Percentiles rank a stretch among this genome's conserved stretches.
These are phyloP conservation scores for Penicillium cataractarum DNA, from an alignment of 495 filamentous ascomycete species.

Conservation along the genomic window DNA sequence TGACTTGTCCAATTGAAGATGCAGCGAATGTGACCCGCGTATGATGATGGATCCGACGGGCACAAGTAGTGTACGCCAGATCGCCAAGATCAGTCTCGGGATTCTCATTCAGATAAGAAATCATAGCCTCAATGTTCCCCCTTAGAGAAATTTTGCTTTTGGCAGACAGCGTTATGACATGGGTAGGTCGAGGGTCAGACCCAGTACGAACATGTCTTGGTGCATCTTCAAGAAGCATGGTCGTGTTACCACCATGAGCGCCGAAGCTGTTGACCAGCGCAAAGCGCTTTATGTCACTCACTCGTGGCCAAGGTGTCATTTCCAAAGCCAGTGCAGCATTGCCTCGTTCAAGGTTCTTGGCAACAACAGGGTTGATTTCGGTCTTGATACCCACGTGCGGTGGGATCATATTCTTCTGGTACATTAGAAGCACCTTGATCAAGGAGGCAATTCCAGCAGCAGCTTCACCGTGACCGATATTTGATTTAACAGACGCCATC, in stretches of 20 bases:
- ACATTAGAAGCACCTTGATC: constrained; percentile 41
- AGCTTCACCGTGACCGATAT: constrained; percentile 45
- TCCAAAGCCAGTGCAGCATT: constrained; percentile 41
- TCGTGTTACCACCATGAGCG: constrained; percentile 39
- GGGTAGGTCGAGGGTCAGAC: background rate
- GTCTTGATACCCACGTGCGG: constrained; percentile 49
- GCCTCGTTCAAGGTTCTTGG: constrained; percentile 27
- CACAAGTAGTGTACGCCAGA: constrained; percentile 46
- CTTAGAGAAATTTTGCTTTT: constrained; percentile 8
- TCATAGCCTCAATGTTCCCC: background rate
- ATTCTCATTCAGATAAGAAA: background rate
- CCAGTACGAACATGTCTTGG: background rate
- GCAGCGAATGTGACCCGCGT: constrained; percentile 43
- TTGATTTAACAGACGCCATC: constrained; percentile 41
- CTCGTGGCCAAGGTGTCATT: constrained; percentile 28
- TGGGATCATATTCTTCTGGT: constrained; percentile 37
- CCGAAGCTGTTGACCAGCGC: constrained; percentile 37
- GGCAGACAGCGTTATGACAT: background rate
- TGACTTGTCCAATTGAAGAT: constrained; percentile 13
- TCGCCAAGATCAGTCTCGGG: constrained; percentile 27
- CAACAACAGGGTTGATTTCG: constrained; percentile 39
- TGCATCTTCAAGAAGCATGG: constrained; percentile 40
- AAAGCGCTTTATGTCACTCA: constrained; percentile 24
- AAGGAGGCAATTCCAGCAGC: constrained; percentile 35
- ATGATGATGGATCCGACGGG: constrained; percentile 39